These are phyloP conservation scores for Pugionium cornutum DNA, from an alignment of 345 rosid genomes.

Conservation along the genomic window DNA sequence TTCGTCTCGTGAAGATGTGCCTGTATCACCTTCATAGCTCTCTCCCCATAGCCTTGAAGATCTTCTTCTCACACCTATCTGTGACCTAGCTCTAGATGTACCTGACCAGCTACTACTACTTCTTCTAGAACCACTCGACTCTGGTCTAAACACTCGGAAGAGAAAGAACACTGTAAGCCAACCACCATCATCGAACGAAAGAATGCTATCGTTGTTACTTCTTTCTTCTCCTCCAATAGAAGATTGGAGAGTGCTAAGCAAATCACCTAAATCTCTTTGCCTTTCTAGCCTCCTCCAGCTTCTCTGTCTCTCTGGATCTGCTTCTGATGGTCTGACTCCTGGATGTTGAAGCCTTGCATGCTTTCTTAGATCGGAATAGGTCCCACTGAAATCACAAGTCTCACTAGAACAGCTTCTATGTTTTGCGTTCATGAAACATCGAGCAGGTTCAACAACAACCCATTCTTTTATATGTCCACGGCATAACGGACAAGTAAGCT, in stretches of 20 bases:
- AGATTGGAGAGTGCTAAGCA: constrained; percentile 87
- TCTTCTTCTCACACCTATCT: constrained; percentile 62
- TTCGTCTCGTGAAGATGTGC: constrained; percentile 70
- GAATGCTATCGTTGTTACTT: constrained; percentile 49
- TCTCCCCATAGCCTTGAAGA: constrained; percentile 82
- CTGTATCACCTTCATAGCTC: constrained; percentile 67
- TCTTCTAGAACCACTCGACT: constrained; percentile 56
- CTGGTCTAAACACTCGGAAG: constrained; percentile 77
- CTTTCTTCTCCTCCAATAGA: constrained; percentile 88
- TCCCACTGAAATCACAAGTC: constrained; percentile 73
- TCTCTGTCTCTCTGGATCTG: constrained; percentile 88
- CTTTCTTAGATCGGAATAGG: constrained; percentile 81
- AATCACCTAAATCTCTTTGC: constrained; percentile 92
- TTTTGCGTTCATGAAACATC: constrained; percentile 83
- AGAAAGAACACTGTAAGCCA: constrained; percentile 89
- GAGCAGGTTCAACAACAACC: constrained; percentile 69
- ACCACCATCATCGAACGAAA: constrained; percentile 68
- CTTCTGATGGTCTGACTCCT: constrained; percentile 77
- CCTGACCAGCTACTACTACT: constrained; percentile 84
- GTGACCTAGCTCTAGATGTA: constrained; percentile 69
- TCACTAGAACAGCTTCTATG: constrained; percentile 85
- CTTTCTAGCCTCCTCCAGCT: constrained; percentile 96
- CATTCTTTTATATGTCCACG: constrained; percentile 86
- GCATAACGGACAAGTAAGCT: constrained; percentile 83
- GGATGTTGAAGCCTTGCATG: constrained; percentile 92